phyloP scores from a whole-genome alignment of 345 rosid genomes.

The Limnanthes douglasii region DNA sequence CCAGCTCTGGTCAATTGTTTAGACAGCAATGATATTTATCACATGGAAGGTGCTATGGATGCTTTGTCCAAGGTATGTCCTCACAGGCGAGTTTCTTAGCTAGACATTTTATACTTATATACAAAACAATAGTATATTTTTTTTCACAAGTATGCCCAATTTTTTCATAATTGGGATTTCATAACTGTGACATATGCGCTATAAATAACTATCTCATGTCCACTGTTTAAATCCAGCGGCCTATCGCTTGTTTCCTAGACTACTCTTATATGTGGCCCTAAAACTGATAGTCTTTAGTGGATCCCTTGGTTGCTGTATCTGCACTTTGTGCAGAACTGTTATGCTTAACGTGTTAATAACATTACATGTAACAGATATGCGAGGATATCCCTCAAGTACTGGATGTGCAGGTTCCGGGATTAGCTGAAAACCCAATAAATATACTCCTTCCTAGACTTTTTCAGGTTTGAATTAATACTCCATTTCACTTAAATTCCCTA shows the following conservation, averaged over 20 bases:
- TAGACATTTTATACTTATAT: no score
- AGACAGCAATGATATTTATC: constrained; percentile 76
- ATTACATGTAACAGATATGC: constrained; percentile 42
- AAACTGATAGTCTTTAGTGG: neutral
- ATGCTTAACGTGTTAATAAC: neutral
- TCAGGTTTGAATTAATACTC: constrained; percentile 28
- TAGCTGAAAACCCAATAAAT: constrained; percentile 76
- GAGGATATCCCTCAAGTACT: constrained; percentile 87
- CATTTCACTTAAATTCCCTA: no score
- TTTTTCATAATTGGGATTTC: no score
- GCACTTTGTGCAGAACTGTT: neutral
- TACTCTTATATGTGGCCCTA: no score
- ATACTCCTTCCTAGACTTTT: constrained; percentile 64
- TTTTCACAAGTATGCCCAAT: no score
- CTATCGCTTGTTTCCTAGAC: no score
- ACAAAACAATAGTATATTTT: no score
- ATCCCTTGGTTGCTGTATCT: neutral
- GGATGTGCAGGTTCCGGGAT: constrained; percentile 81
- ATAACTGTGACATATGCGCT: no score
- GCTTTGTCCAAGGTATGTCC: constrained; percentile 79
- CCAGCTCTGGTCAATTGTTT: constrained; percentile 69
- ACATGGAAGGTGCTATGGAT: constrained; percentile 99
- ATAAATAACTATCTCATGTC: no score
- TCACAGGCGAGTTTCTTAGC: no score
- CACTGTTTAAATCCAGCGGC: no score